phyloP scores from a whole-genome alignment of 2,329 filamentous ascomycete species.

The Ceratocystis cubensis region DNA sequence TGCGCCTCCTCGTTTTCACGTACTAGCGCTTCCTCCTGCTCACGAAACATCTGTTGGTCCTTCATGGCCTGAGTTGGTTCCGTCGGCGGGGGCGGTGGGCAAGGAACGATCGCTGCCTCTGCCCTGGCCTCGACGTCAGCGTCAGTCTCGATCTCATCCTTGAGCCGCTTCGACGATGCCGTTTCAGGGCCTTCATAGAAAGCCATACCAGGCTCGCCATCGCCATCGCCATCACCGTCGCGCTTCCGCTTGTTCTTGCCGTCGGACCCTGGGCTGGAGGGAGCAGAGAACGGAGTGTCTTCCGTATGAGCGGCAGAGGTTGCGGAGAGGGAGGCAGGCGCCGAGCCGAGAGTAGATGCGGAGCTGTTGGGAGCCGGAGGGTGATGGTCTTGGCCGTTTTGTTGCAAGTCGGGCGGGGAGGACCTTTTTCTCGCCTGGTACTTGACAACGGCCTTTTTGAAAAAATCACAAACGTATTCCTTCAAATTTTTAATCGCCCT shows the following conservation, averaged over 20 bases:
- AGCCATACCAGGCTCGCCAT: conserved; percentile 25
- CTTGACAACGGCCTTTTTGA: conserved; percentile 74
- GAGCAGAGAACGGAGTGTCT: conserved; percentile 25
- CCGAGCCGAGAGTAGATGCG: conserved; percentile 13
- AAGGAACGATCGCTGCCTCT: conserved; percentile 32
- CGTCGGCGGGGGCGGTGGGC: conserved; percentile 37
- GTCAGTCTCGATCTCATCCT: conserved; percentile 30
- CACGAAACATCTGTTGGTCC: conserved; percentile 35
- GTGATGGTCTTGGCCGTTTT: conserved; percentile 22
- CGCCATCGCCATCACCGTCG: background rate
- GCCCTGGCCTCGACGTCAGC: no score
- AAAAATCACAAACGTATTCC: conserved; percentile 69
- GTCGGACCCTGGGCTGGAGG: conserved; percentile 30
- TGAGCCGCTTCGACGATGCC: conserved; percentile 35
- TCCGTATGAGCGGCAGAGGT: conserved; percentile 23
- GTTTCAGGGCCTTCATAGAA: conserved; percentile 7
- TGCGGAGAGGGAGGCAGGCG: conserved; percentile 24
- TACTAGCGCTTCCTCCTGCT: conserved; percentile 38
- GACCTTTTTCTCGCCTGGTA: conserved; percentile 54
- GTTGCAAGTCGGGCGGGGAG: conserved; percentile 28
- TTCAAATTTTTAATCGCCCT: conserved; percentile 76
- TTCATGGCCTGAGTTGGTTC: conserved; percentile 30
- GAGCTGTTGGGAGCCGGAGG: conserved; percentile 14
- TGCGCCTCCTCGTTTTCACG: conserved; percentile 44
- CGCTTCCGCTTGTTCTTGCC: conserved; percentile 54